phyloP scores from a whole-genome alignment of 2,329 filamentous ascomycete species.

The Sporothrix inflata region DNA sequence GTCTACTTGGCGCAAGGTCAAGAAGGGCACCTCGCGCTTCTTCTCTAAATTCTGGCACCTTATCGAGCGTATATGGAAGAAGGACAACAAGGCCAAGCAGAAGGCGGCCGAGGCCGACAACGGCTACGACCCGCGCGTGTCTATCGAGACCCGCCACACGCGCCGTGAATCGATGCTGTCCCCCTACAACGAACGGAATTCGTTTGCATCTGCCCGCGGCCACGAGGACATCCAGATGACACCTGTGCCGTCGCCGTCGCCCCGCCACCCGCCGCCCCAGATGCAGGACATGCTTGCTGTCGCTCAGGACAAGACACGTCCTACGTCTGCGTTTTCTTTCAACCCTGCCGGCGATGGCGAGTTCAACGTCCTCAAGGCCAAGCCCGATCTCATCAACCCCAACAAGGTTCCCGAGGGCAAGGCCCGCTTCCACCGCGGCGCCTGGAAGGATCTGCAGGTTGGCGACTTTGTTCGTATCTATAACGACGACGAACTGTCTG shows the following conservation, averaged over 20 bases:
- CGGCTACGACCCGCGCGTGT: slow-evolving; percentile 64
- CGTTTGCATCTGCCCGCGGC: slow-evolving; percentile 60
- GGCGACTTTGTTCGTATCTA: slow-evolving; percentile 97
- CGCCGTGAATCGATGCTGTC: slow-evolving; percentile 59
- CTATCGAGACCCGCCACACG: slow-evolving; percentile 63
- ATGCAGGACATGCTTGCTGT: slow-evolving; percentile 44
- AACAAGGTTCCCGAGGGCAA: slow-evolving; percentile 66
- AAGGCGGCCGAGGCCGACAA: slow-evolving; percentile 49
- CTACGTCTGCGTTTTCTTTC: slow-evolving; percentile 42
- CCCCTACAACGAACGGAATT: slow-evolving; percentile 51
- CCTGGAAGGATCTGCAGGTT: slow-evolving; percentile 93
- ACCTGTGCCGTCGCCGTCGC: slow-evolving; percentile 81
- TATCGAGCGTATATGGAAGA: slow-evolving; percentile 54
- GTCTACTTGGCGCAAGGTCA: slow-evolving; percentile 82
- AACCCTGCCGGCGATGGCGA: slow-evolving; percentile 41
- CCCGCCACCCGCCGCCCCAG: slow-evolving; percentile 46
- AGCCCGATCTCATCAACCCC: slow-evolving; percentile 71
- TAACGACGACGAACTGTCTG: slow-evolving; percentile 93
- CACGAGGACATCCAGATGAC: slow-evolving; percentile 90
- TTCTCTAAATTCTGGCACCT: slow-evolving; percentile 58
- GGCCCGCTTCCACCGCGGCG: slow-evolving; percentile 87
- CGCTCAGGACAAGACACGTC: slow-evolving; percentile 42
- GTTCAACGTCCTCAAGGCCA: slow-evolving; percentile 49
- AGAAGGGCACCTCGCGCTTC: slow-evolving; percentile 77
- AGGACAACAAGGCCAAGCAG: slow-evolving; percentile 55